phyloP scores from a whole-genome alignment of 2,329 filamentous ascomycete species.

The Verticillium tricorpus region DNA sequence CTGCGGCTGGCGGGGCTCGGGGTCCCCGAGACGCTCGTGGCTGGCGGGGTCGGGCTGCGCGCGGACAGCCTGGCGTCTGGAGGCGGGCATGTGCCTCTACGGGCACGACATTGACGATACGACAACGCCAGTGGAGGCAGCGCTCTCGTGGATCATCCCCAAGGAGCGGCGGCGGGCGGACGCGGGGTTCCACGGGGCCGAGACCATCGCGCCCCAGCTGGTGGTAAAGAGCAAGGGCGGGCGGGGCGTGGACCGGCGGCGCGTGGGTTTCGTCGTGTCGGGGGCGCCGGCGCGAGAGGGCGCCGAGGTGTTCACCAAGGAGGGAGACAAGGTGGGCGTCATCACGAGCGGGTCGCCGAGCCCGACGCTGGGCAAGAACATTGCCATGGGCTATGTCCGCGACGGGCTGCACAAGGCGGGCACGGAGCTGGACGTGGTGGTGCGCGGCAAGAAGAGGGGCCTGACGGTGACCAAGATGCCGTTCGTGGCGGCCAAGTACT shows the following conservation, averaged over 20 bases:
- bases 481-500: slow-evolving; percentile 78
- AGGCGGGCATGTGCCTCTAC: slow-evolving; percentile 99
- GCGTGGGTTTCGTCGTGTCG: slow-evolving; percentile 77
- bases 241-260: slow-evolving; percentile 62
- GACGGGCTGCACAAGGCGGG: slow-evolving; percentile 79
- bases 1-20: slow-evolving; percentile 84
- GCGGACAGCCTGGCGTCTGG: slow-evolving; percentile 87
- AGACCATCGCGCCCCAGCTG: slow-evolving; percentile 72
- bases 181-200: slow-evolving; percentile 81
- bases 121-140: slow-evolving; percentile 56
- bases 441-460: slow-evolving; percentile 71
- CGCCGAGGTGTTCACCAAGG: slow-evolving; percentile 65
- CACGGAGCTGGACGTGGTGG: slow-evolving; percentile 72
- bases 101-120: slow-evolving; percentile 90
- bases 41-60: slow-evolving; percentile 85
- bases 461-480: slow-evolving; percentile 84
- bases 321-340: slow-evolving; percentile 65
- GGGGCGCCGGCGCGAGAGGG: slow-evolving; percentile 89
- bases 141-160: slow-evolving; percentile 73
- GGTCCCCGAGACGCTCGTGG: slow-evolving; percentile 59
- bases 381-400: slow-evolving; percentile 91
- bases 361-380: slow-evolving; percentile 81
- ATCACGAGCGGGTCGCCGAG: slow-evolving; percentile 90
- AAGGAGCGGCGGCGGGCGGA: slow-evolving; percentile 59
- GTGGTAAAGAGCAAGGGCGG: slow-evolving; percentile 70